Base-by-base conservation (phyloP, 2,329 filamentous ascomycete species). In the Emericellopsis atlantica region DNA sequence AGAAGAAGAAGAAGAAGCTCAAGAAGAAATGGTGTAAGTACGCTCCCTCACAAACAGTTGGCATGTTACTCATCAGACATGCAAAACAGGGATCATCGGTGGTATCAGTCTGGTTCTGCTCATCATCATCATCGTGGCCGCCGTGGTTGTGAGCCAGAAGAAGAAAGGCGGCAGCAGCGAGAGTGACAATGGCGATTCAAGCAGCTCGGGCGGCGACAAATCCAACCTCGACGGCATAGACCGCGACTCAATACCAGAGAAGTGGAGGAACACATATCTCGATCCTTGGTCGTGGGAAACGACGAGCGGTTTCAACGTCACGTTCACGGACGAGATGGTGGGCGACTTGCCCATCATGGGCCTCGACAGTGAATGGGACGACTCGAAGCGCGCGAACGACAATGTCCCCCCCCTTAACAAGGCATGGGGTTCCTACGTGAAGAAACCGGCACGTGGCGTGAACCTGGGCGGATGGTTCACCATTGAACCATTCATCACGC, bases 401-500 rank as follows among this genome's bases (percentile, higher is more conserved):
- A 78, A 87, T 26, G 87, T 93, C 0, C 84, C 88, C 1, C 68
- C 86, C 1, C 68, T 98, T 6, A 74, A 86, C 49, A 70, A 89
- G 45, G 53, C 69, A 1, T 95, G 90, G 74, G 78, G 78, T 6
- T 66, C 81, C 2, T 98, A 96, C 51, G 75, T 79, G 2, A 77
- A 75, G 18, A 79, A 71, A 41, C 88, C 89, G 2, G 87, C 93
- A 21, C 78, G 90, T 6, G 92, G 92, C 1, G 86, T 96, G 31
- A 96, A 95, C 52, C 58, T 96, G 1, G 92, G 92, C 39, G 92
- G 92, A 11, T 98, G 92, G 92, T 74, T 98, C 2, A 84, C 83
- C 3, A 65, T 98, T 11, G 92, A 98, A 54, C 92, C 92, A 0
- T 95, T 94, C 58, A 96, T 98, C 56, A 90, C 86, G 4, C 92